Conservation (phyloP, 306 rosid genomes). For the Comarum palustre region DNA sequence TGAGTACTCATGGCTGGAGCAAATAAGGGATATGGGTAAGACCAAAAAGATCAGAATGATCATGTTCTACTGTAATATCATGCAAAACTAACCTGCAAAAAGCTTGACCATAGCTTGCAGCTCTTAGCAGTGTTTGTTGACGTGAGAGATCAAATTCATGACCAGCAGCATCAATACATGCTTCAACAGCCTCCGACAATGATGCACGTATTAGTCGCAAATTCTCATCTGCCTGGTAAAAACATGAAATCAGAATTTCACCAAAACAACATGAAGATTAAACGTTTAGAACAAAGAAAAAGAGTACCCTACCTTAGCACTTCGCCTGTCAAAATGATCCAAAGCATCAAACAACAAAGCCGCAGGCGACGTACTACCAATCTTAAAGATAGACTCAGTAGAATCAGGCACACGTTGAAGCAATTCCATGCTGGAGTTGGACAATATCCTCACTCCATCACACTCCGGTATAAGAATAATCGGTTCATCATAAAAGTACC, state of each 20-base stretch:
- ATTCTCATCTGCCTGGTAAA: constrained; percentile 92
- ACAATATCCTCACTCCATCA: constrained; percentile 94
- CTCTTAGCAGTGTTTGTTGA: constrained; percentile 79
- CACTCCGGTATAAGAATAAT: constrained; percentile 81
- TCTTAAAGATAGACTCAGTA: constrained; percentile 84
- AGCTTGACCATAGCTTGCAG: constrained; percentile 98
- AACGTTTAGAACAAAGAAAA: neutral
- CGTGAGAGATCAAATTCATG: constrained; percentile 88
- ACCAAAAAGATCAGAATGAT: neutral
- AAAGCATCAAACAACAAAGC: constrained; percentile 91
- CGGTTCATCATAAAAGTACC: constrained; percentile 86
- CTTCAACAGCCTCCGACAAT: constrained; percentile 94
- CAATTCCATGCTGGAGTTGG: constrained; percentile 84
- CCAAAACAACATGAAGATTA: neutral
- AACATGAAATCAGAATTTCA: constrained; percentile 17
- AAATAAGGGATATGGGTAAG: neutral
- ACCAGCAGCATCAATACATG: constrained; percentile 90
- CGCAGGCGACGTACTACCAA: constrained; percentile 96
- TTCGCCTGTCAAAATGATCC: constrained; percentile 95
- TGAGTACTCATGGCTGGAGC: neutral
- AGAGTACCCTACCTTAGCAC: constrained; percentile 76
- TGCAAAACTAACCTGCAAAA: constrained; percentile 76
- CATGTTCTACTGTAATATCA: constrained; percentile 18
- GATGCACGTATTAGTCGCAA: constrained; percentile 81
- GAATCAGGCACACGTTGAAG: constrained; percentile 93